Evolutionary conservation across 371 early-diverging fungal species (phyloP).

Genomic region (Chytridium lagenaria): DNA sequence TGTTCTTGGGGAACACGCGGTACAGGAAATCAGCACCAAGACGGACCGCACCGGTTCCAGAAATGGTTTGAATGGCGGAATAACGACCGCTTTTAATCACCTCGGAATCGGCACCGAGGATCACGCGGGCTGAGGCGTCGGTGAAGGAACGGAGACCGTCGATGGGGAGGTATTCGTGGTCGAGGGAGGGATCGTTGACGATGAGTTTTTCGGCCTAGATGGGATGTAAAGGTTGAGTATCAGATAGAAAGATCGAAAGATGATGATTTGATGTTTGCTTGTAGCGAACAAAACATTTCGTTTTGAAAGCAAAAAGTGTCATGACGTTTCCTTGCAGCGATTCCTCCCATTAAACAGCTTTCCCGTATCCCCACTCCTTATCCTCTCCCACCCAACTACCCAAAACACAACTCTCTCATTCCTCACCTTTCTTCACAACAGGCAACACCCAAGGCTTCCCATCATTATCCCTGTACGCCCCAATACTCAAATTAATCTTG

Average conservation of each 20-base stretch:
- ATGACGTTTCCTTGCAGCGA: too few species aligned
- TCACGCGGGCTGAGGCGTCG: constrained; percentile 76
- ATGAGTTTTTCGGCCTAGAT: constrained; percentile 81
- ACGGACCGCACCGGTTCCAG: constrained; percentile 95
- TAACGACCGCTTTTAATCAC: constrained; percentile 78
- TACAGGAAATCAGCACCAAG: constrained; percentile 84
- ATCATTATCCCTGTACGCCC: constrained; percentile 92
- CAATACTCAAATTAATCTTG: constrained; percentile 96
- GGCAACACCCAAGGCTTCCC: constrained; percentile 95
- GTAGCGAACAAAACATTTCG: too few species aligned
- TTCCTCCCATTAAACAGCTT: too few species aligned
- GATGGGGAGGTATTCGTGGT: constrained; percentile 96
- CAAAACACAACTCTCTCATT: constrained; percentile 12
- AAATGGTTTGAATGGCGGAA: constrained; percentile 85
- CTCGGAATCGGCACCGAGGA: constrained; percentile 81
- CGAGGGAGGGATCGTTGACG: constrained; percentile 68
- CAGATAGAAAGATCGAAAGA: too few species aligned
- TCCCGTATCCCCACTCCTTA: not conserved
- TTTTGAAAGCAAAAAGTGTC: too few species aligned
- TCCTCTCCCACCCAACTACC: not conserved
- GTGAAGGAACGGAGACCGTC: constrained; percentile 81
- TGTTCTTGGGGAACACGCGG: constrained; percentile 70
- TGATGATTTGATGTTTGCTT: too few species aligned
- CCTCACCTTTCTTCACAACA: constrained; percentile 91
- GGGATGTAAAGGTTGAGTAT: not conserved